A percentile compares a stretch with the other conserved stretches of the same genome.
phyloP scores from a whole-genome alignment of 2,329 filamentous ascomycete species.

The Penicillium janthinellum region DNA sequence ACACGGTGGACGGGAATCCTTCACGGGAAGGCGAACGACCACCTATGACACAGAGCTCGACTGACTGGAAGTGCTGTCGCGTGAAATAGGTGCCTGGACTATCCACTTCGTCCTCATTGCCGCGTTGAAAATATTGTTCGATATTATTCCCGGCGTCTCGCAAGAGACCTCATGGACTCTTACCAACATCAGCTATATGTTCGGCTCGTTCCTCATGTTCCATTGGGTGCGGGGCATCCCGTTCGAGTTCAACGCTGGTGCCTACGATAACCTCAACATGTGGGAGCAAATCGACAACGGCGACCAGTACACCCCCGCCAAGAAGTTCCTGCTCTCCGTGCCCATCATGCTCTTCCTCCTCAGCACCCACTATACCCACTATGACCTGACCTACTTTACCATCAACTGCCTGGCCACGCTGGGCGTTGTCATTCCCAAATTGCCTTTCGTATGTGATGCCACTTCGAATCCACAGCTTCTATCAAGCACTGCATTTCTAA shows the following conservation, averaged over 20 bases:
- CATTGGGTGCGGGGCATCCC: constrained; percentile 97
- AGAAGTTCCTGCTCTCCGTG: constrained; percentile 95
- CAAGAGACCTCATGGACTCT: constrained; percentile 99
- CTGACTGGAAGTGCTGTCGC: constrained; percentile 21
- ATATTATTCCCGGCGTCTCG: constrained; percentile 92
- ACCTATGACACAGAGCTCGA: constrained; percentile 8
- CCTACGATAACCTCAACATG: constrained; percentile 99
- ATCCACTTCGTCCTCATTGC: constrained; percentile 94
- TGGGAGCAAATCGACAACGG: constrained; percentile 99
- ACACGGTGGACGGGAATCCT: constrained; percentile 13
- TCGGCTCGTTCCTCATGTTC: constrained; percentile 98
- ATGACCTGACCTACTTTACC: constrained; percentile 93
- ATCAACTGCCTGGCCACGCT: constrained; percentile 95
- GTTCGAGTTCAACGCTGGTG: constrained; percentile 97
- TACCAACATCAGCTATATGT: constrained; percentile 99
- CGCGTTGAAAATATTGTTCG: constrained; percentile 92
- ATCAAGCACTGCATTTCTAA: constrained; percentile 25
- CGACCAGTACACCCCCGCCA: constrained; percentile 96
- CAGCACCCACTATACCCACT: constrained; percentile 98
- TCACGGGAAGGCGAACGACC: background rate
- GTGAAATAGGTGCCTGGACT: constrained; percentile 80
- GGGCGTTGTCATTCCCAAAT: constrained; percentile 91
- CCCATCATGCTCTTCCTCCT: constrained; percentile 92
- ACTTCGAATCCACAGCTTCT: background rate
- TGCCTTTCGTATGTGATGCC: constrained; percentile 76